Percentiles rank a stretch among this genome's conserved stretches.
These are phyloP conservation scores for Sporopachydermia quercuum DNA, from an alignment of 805 yeast species.

Conservation along the genomic window DNA sequence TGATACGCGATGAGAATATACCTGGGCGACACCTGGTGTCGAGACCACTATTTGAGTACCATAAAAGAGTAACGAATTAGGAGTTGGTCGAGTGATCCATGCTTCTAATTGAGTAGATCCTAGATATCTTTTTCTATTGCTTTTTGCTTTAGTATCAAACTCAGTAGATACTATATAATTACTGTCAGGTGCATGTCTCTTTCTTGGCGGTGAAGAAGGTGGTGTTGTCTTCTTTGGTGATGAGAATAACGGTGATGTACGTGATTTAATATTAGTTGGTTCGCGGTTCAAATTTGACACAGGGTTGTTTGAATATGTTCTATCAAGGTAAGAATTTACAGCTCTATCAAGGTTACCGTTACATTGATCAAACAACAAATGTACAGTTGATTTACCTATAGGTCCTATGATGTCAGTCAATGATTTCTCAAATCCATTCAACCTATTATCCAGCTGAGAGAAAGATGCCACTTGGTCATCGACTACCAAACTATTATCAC, in stretches of 20 bases:
- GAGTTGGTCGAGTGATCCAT: not conserved
- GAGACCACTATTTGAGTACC: not conserved
- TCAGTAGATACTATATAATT: too few species aligned
- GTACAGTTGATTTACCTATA: not conserved
- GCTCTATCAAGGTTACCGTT: not conserved
- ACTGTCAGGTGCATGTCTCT: too few species aligned
- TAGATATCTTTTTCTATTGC: not conserved
- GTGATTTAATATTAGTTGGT: too few species aligned
- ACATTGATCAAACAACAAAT: not conserved
- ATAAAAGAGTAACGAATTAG: not conserved
- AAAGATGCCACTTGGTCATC: too few species aligned
- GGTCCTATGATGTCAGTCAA: not conserved
- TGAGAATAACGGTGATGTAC: not conserved
- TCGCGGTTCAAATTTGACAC: too few species aligned
- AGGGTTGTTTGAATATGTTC: not conserved
- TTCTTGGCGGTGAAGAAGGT: not conserved
- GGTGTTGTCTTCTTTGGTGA: not conserved
- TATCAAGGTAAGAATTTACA: not conserved
- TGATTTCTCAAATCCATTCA: not conserved
- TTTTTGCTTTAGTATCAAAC: not conserved
- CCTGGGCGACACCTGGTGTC: not conserved
- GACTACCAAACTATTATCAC: too few species aligned
- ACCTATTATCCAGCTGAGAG: too few species aligned
- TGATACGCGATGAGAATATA: not conserved
- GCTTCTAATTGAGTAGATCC: not conserved